phyloP scores from a whole-genome alignment of 306 rosid species.

The Alnus glutinosa region DNA sequence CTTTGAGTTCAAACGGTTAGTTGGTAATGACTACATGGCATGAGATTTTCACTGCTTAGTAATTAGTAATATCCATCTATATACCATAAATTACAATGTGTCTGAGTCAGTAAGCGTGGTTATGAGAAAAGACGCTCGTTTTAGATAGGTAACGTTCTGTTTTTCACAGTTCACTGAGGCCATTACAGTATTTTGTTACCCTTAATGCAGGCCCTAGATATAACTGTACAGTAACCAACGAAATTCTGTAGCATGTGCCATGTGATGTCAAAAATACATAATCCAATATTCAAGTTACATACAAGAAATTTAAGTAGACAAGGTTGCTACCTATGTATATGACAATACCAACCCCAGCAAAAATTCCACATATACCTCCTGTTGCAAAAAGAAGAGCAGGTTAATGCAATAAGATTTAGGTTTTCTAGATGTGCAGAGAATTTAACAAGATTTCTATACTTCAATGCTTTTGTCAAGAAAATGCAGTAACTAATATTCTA shows the following conservation, averaged over 20 bases:
- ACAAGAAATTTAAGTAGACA: neutral
- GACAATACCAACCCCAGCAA: neutral
- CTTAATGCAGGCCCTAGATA: neutral
- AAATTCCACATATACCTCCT: neutral
- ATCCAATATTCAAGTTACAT: neutral
- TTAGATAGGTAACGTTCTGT: neutral
- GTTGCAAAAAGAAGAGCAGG: neutral
- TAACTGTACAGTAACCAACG: neutral
- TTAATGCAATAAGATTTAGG: neutral
- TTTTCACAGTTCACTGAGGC: neutral
- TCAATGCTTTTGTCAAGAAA: neutral
- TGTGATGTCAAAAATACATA: neutral
- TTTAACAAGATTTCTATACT: neutral
- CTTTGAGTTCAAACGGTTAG: conserved; percentile 3
- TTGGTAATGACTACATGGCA: conserved; percentile 6
- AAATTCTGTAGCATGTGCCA: neutral
- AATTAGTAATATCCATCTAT: conserved; percentile 15
- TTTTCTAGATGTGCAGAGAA: neutral
- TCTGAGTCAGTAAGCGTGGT: too few species aligned
- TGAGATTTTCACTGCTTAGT: conserved; percentile 7
- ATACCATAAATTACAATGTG: neutral
- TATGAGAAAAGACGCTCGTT: neutral
- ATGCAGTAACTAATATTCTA: neutral
- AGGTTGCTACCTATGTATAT: conserved; percentile 13
- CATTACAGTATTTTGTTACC: neutral